phyloP scores from a whole-genome alignment of 805 yeast genomes.

The Pichia scutulata region DNA sequence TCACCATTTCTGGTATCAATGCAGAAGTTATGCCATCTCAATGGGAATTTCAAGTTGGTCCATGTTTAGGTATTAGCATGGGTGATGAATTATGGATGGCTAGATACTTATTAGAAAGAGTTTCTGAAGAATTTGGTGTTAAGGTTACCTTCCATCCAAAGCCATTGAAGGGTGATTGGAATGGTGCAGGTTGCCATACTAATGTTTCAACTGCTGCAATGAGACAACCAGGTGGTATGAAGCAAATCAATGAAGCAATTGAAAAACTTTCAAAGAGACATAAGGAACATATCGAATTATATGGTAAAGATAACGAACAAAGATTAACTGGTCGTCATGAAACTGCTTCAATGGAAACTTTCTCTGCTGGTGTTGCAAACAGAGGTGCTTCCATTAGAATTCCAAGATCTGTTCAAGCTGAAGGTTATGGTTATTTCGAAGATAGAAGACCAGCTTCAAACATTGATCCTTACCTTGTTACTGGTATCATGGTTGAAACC shows the following conservation, averaged over 20 bases:
- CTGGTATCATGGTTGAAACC: slow-evolving; percentile 97
- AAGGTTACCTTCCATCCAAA: slow-evolving; percentile 99
- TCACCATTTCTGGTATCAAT: slow-evolving; percentile 89
- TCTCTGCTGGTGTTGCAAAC: slow-evolving; percentile 98
- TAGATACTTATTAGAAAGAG: slow-evolving; percentile 85
- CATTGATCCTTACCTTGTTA: slow-evolving; percentile 97
- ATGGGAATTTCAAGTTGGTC: slow-evolving; percentile 99
- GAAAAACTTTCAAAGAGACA: slow-evolving; percentile 94
- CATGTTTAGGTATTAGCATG: slow-evolving; percentile 91
- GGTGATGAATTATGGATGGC: slow-evolving; percentile 98
- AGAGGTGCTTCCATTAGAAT: slow-evolving; percentile 99
- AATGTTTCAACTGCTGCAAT: slow-evolving; percentile 87
- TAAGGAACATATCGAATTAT: slow-evolving; percentile 88
- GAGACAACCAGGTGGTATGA: slow-evolving; percentile 97
- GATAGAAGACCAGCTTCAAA: slow-evolving; percentile 99
- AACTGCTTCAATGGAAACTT: slow-evolving; percentile 87
- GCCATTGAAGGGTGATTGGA: slow-evolving; percentile 98
- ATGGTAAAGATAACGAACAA: slow-evolving; percentile 90
- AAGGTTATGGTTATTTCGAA: slow-evolving; percentile 97
- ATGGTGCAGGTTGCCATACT: slow-evolving; percentile 99
- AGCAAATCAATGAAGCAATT: slow-evolving; percentile 84
- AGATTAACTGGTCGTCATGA: slow-evolving; percentile 98
- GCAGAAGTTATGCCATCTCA: slow-evolving; percentile 99
- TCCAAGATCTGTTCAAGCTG: slow-evolving; percentile 97
- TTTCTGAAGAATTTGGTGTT: slow-evolving; percentile 98